Evolutionary conservation across 345 rosid genomes (phyloP).

Genomic region (Murraya koenigii): DNA sequence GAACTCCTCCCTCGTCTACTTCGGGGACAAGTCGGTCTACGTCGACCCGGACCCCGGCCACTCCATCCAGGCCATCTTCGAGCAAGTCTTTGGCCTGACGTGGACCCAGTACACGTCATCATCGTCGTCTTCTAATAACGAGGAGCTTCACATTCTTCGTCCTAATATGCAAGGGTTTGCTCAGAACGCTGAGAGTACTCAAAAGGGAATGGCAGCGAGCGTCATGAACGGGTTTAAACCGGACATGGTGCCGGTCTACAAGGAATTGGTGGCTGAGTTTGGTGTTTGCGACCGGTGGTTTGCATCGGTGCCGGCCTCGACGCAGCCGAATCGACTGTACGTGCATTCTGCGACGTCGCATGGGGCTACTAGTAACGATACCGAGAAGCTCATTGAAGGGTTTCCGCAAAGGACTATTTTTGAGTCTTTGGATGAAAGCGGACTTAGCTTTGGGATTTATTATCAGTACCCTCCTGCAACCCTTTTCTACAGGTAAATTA

Average conservation of each 20-base stretch:
- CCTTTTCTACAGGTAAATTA: slow-evolving; percentile 50
- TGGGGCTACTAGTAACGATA: slow-evolving; percentile 54
- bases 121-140: not conserved
- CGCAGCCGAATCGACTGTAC: slow-evolving; percentile 57
- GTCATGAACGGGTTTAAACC: slow-evolving; percentile 59
- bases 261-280: slow-evolving; percentile 34
- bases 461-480: slow-evolving; percentile 49
- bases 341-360: slow-evolving; percentile 64
- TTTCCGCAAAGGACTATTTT: slow-evolving; percentile 65
- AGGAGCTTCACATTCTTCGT: not conserved
- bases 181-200: slow-evolving; percentile 49
- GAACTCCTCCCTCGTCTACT: slow-evolving; percentile 41
- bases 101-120: slow-evolving; percentile 26
- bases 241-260: slow-evolving; percentile 36
- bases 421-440: slow-evolving; percentile 58
- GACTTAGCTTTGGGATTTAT: slow-evolving; percentile 54
- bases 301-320: slow-evolving; percentile 56
- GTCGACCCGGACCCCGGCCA: slow-evolving; percentile 74
- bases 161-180: slow-evolving; percentile 65
- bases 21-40: slow-evolving; percentile 47
- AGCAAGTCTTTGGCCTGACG: slow-evolving; percentile 57
- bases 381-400: slow-evolving; percentile 38
- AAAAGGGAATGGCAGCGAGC: slow-evolving; percentile 47
- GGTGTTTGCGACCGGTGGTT: slow-evolving; percentile 57
- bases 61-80: slow-evolving; percentile 71